Conservation (phyloP, 371 early-diverging fungal genomes). For the Nematocida major region DNA sequence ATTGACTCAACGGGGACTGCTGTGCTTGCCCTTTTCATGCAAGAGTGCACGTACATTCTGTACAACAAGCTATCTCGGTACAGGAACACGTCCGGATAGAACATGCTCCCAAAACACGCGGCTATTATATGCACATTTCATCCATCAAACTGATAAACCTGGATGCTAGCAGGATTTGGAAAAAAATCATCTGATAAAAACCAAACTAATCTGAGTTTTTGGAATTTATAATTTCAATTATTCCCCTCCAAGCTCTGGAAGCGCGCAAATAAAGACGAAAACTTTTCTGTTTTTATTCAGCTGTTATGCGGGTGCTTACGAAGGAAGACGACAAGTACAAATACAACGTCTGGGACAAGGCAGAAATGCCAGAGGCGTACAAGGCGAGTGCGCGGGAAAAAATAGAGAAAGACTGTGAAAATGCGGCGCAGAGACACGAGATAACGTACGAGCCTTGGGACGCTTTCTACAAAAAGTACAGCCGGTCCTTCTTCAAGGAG, state of each 20-base stretch:
- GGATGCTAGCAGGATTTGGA: too few relatives aligned
- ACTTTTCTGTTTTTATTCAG: constrained; percentile 5
- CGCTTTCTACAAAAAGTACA: constrained; percentile 54
- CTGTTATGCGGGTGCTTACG: not conserved
- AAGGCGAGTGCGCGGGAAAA: constrained; percentile 10
- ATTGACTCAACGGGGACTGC: constrained; percentile 6
- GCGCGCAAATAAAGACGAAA: too few relatives aligned
- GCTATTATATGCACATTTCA: too few relatives aligned
- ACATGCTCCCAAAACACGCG: too few relatives aligned
- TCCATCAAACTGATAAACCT: too few relatives aligned
- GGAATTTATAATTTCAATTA: too few relatives aligned
- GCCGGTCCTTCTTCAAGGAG: constrained; percentile 48
- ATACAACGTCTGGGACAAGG: constrained; percentile 58
- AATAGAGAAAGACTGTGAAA: constrained; percentile 46
- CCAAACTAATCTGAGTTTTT: too few relatives aligned
- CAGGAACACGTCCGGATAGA: not conserved
- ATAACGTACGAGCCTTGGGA: constrained; percentile 50
- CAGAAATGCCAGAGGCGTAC: constrained; percentile 20
- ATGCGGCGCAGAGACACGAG: not conserved
- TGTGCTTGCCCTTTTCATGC: not conserved
- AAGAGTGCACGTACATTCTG: constrained; percentile 11
- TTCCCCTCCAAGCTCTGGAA: too few relatives aligned
- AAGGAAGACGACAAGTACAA: constrained; percentile 47
- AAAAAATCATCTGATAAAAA: too few relatives aligned
- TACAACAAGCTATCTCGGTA: constrained; percentile 1